Base-by-base conservation (phyloP, 495 filamentous ascomycete species). In the Talaromyces liani region DNA sequence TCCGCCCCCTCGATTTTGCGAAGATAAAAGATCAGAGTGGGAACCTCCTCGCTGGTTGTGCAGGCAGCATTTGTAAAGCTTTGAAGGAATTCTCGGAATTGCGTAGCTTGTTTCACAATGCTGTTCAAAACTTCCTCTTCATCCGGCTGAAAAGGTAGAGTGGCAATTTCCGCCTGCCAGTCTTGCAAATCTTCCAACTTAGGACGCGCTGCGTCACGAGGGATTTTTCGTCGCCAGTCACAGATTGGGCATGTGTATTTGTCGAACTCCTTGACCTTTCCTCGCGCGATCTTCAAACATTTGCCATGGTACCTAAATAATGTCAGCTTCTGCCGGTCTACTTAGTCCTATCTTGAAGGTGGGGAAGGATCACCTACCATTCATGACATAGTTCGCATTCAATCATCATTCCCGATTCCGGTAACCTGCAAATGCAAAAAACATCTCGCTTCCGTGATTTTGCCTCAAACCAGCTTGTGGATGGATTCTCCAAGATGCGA, bases 161-260 rank as follows among this genome's bases (percentile, higher is more conserved):
- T 74, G 10, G 85, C 79, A 61, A 98, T 88, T 70, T 99, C 93
- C 7, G 88, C 87, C 66, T 92, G 89, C 93, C 94, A 97, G 2
- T 87, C 78, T 60, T 88, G 82, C 47, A 98, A 81, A 67, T 98
- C 93, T 72, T 99, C 94, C 10, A 99, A 79, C 75, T 97, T 98
- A 1, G 94, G 94, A 51, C 94, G 88, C 60, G 93, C 91, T 36
- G 94, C 94, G 80, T 99, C 94, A n/a, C 94, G 92, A 45, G 94
- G 94, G 58, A 99, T 99, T 79, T 96, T 96, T 67, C 96, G 89
- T 29, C 94, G 87, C 85, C 92, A 97, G 69, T 99, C 94, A 72
- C 94, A 99, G 66, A 99, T 96, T 0, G 94, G 94, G 68, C 94
- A 99, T 18, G 93, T 98, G 76, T 96, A 99, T 71, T 96, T 95